These are phyloP conservation scores for Ganoderma leucocontextum DNA, from an alignment of 1,284 basidiomycete species.

Conservation along the genomic window DNA sequence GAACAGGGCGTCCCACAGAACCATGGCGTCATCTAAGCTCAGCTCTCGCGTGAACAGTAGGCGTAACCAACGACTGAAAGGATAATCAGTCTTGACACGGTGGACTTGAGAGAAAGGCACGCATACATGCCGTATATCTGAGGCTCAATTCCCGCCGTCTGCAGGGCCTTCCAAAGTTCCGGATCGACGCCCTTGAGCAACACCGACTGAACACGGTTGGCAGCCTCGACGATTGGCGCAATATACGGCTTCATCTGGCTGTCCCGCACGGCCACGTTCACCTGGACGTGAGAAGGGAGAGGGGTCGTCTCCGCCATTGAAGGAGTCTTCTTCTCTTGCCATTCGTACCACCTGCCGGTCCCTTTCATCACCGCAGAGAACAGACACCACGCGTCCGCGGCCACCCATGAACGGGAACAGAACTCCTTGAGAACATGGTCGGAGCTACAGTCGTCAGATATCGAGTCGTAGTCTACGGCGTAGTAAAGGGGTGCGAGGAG, in stretches of 20 bases:
- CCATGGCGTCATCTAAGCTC: conserved; percentile 74
- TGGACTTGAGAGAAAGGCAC: background rate
- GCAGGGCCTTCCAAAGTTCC: conserved; percentile 78
- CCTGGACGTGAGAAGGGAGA: conserved; percentile 54
- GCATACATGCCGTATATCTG: conserved; percentile 94
- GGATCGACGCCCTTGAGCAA: conserved; percentile 85
- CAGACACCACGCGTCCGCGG: conserved; percentile 86
- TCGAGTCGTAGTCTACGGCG: conserved; percentile 84
- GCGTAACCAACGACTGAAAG: conserved; percentile 81
- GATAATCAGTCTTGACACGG: background rate
- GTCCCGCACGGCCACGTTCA: conserved; percentile 55
- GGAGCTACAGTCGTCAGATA: conserved; percentile 50
- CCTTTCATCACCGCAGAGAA: conserved; percentile 83
- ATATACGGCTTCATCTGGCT: conserved; percentile 66
- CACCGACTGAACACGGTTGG: conserved; percentile 79
- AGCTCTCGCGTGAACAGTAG: conserved; percentile 93
- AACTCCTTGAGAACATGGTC: conserved; percentile 56
- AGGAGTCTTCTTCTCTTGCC: conserved; percentile 67
- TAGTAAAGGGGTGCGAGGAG: conserved; percentile 86
- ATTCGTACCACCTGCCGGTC: conserved; percentile 89
- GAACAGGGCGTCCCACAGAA: conserved; percentile 92
- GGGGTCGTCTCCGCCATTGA: conserved; percentile 44
- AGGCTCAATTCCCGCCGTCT: conserved; percentile 85
- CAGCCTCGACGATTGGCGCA: conserved; percentile 85
- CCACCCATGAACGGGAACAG: conserved; percentile 74